Conservation (phyloP, 257 asterid genomes). For the Capsicum rhomboideum region DNA sequence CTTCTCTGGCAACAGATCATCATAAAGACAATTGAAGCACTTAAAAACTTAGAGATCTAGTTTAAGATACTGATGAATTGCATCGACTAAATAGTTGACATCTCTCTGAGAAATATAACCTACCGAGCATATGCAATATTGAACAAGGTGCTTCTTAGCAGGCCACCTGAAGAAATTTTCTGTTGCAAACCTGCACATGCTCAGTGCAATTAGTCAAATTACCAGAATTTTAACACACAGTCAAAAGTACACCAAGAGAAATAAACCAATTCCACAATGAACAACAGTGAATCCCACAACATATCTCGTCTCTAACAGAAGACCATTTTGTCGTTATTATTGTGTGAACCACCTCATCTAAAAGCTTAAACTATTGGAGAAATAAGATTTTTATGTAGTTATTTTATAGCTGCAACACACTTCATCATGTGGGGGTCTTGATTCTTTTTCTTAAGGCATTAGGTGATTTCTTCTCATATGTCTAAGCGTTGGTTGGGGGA, state of each 20-base stretch:
- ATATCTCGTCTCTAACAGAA: no score
- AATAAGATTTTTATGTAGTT: no score
- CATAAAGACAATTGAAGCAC: neutral
- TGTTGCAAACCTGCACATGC: slow-evolving; percentile 72
- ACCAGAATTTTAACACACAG: neutral
- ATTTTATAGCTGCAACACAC: no score
- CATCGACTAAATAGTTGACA: neutral
- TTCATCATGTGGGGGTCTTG: no score
- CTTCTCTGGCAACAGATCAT: neutral
- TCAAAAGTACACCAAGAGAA: neutral
- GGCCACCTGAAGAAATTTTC: slow-evolving; percentile 83
- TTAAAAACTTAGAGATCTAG: neutral
- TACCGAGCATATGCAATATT: slow-evolving; percentile 71
- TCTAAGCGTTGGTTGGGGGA: neutral
- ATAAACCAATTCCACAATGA: no score
- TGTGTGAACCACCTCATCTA: no score
- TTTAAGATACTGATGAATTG: neutral
- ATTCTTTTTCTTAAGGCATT: no score
- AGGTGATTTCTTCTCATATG: neutral
- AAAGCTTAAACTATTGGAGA: no score
- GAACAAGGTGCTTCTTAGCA: slow-evolving; percentile 59
- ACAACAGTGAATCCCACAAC: no score
- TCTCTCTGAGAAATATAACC: slow-evolving; percentile 26
- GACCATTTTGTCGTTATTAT: no score
- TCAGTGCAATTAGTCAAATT: neutral